Conservation (phyloP, 169 alveolate genomes). For the Cryptosporidium ryanae region DNA sequence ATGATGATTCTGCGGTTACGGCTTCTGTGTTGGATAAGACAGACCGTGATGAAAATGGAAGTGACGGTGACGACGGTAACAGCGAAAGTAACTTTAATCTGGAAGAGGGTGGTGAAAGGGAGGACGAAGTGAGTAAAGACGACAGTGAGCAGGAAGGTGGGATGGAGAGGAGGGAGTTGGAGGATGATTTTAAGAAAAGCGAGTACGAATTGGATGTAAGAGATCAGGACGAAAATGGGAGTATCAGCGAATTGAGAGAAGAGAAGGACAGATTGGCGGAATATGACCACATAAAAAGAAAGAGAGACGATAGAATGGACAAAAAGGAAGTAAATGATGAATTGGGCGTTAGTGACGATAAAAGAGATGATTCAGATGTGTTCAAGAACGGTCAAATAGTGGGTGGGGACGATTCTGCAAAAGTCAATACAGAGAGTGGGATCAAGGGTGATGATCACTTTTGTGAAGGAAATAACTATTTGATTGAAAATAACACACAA, state of each 20-base stretch:
- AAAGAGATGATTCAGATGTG: constrained; percentile 5
- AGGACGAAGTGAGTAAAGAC: constrained; percentile 76
- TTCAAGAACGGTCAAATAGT: neutral
- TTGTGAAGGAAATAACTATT: constrained; percentile 72
- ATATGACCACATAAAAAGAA: constrained; percentile 46
- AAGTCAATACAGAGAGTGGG: neutral
- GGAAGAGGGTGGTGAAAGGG: constrained; percentile 79
- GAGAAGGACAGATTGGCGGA: constrained; percentile 67
- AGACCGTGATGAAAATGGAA: neutral
- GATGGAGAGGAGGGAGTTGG: constrained; percentile 74
- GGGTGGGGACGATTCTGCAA: too few relatives aligned
- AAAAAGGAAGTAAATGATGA: constrained; percentile 35
- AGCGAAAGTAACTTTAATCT: constrained; percentile 66
- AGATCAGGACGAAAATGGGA: constrained; percentile 52
- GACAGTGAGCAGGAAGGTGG: constrained; percentile 74
- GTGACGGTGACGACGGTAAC: constrained; percentile 12
- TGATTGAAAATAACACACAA: constrained; percentile 49
- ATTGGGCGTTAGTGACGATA: constrained; percentile 3
- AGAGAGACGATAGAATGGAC: constrained; percentile 75
- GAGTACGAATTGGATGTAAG: constrained; percentile 71
- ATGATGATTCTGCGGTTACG: neutral
- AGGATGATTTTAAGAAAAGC: constrained; percentile 74
- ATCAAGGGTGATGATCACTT: too few relatives aligned
- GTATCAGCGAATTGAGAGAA: constrained; percentile 61
- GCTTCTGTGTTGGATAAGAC: neutral